Evolutionary conservation across 805 yeast genomes (phyloP).

Genomic region (Kodamaea nitidulidarum): DNA sequence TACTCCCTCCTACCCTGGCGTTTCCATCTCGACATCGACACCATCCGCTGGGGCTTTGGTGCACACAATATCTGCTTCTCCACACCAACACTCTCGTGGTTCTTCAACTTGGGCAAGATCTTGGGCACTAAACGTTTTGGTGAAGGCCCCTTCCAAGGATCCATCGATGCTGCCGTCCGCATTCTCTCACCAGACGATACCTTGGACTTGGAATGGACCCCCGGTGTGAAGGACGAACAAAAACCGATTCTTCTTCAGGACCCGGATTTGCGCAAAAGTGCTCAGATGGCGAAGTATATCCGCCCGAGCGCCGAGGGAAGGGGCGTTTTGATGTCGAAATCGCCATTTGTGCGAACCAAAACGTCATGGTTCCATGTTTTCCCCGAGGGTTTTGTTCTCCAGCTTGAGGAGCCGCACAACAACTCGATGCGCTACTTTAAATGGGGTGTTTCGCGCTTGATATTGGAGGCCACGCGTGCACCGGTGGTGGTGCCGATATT

Average conservation of each 20-base stretch:
- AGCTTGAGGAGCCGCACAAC: conserved; percentile 68
- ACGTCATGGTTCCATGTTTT: conserved; percentile 92
- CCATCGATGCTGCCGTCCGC: conserved; percentile 81
- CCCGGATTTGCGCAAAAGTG: conserved; percentile 18
- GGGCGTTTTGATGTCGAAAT: conserved; percentile 22
- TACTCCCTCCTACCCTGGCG: conserved; percentile 84
- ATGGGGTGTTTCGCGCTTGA: conserved; percentile 88
- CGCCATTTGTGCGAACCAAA: conserved; percentile 57
- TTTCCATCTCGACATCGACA: conserved; percentile 55
- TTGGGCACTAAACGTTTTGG: conserved; percentile 86
- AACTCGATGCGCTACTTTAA: conserved; percentile 92
- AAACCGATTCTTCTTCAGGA: conserved; percentile 40
- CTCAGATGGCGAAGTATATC: conserved; percentile 16
- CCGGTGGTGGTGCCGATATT: conserved; percentile 89
- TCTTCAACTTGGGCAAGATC: conserved; percentile 87
- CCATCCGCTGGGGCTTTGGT: conserved; percentile 90
- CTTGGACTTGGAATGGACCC: conserved; percentile 40
- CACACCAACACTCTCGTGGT: conserved; percentile 45
- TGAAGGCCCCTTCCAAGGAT: conserved; percentile 86
- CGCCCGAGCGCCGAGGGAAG: conserved; percentile 29
- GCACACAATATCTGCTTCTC: conserved; percentile 89
- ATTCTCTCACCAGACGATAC: conserved; percentile 77
- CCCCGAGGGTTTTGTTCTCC: conserved; percentile 94
- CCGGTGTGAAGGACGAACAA: conserved; percentile 25
- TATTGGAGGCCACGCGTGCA: conserved; percentile 75